Evolutionary conservation across 768 basidiomycete genomes (phyloP), one percentile per base, ranked within the genome.

Genomic region (Chlorophyllum brunneum): DNA sequence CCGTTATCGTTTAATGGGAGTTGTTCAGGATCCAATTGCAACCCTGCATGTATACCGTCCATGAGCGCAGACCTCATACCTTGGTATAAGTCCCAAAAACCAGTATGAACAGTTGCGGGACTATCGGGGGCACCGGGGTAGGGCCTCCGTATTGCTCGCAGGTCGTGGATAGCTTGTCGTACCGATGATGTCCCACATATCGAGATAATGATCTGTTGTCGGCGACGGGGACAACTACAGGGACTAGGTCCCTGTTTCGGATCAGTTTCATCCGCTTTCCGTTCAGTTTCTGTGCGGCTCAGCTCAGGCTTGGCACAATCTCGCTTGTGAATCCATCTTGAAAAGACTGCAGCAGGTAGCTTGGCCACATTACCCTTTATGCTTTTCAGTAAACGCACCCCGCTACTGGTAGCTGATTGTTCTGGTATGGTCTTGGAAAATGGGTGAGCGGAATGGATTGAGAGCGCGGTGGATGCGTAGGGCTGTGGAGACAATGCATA

Each of bases 71-170:
- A 16, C 55, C 64, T 64, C 3, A 80, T 65, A 9, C 79, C 79
- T 46, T 64, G 61, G 58, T 80, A 82, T 46, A 83, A 55, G 15
- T 63, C 59, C 76, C 78, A 82, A 59, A 83, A 82, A 2, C 82
- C 81, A 10, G 72, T 64, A 59, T 84, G 82, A 18, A 82, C 77
- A 3, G 54, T 48, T 16, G 43, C 51, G 3, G 31, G 26, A 20
- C n/a, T 37, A 8, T 73, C 71, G 8, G 61, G 55, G 34, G 65
- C 65, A 26, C 70, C 70, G 5, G 70, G 75, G 58, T 79, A 75
- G 0, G 61, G 52, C 26, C 63, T 63, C 54, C 69, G 69, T 23
- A 71, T 62, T 23, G 69, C 63, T 16, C 73, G 67, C 18, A 82
- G 40, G 61, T 83, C 79, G 45, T 79, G 70, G 15, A 79, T 56